A percentile compares a stretch with the other conserved stretches of the same genome.
phyloP scores from a whole-genome alignment of 2,329 filamentous ascomycete genomes.

The Arthroderma uncinatum region DNA sequence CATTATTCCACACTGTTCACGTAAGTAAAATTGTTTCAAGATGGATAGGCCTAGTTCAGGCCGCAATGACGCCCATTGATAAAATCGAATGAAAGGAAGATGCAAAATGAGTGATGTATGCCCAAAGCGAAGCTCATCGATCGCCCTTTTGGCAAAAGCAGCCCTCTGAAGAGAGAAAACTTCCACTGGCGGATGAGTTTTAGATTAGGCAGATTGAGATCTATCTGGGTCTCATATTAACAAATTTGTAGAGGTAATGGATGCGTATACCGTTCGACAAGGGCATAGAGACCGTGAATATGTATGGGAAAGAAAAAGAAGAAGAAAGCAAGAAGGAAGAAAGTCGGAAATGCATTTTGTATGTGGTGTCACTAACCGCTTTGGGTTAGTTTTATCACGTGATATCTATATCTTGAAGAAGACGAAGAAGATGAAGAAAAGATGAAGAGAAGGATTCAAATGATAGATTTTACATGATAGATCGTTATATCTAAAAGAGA shows the following conservation, averaged over 20 bases:
- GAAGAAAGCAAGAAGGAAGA: conserved; percentile 13
- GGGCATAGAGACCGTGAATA: conserved; percentile 36
- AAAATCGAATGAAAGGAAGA: not conserved
- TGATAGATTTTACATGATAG: too few relatives aligned
- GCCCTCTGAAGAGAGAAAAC: conserved; percentile 2
- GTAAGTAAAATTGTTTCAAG: not conserved
- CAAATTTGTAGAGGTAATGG: conserved; percentile 34
- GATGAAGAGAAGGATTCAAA: too few relatives aligned
- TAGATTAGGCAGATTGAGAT: conserved; percentile 32
- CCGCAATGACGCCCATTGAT: not conserved
- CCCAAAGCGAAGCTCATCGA: conserved; percentile 37
- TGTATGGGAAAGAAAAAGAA: conserved; percentile 20
- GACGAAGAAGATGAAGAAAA: too few relatives aligned
- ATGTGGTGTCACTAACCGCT: not conserved
- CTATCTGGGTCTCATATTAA: conserved; percentile 31
- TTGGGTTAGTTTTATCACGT: not conserved
- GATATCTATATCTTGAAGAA: not conserved
- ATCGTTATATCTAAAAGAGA: too few relatives aligned
- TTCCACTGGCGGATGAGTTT: conserved; percentile 27
- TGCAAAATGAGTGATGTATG: conserved; percentile 22
- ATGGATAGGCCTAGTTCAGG: not conserved
- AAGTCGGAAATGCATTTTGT: conserved; percentile 15
- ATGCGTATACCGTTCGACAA: conserved; percentile 24
- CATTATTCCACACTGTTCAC: not conserved
- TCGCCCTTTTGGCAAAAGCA: conserved; percentile 11